A percentile compares a stretch with the other conserved stretches of the same genome.
These are phyloP conservation scores for Penicillium cataractarum DNA, from an alignment of 495 filamentous ascomycete genomes.

Conservation along the genomic window DNA sequence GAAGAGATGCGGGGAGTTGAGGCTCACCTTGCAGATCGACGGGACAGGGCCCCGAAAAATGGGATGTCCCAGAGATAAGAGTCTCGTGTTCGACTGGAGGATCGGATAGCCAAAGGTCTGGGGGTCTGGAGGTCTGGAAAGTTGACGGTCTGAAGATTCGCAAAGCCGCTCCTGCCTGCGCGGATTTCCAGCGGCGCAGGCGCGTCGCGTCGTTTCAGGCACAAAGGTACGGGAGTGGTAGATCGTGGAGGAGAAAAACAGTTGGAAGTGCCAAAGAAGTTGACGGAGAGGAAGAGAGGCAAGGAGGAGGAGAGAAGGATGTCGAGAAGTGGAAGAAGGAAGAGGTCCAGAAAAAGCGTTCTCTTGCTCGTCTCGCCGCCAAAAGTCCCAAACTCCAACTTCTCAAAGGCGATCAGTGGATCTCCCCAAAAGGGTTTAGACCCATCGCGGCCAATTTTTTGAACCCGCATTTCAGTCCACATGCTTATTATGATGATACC, in stretches of 20 bases:
- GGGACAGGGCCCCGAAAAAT: not conserved
- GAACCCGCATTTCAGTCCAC: constrained; percentile 1
- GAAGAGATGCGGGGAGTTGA: not conserved
- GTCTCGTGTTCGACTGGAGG: not conserved
- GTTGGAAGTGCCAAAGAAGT: too few relatives aligned
- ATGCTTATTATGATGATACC: not conserved
- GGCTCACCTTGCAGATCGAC: not conserved
- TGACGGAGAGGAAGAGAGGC: not conserved
- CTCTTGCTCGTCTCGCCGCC: not conserved
- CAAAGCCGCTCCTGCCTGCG: not conserved
- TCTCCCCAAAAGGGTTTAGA: constrained; percentile 11
- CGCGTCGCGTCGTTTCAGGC: constrained; percentile 5
- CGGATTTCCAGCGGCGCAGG: constrained; percentile 2
- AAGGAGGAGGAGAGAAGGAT: not conserved
- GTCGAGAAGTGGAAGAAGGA: not conserved
- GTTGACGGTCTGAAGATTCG: not conserved
- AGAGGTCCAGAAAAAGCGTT: not conserved
- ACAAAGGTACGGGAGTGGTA: not conserved
- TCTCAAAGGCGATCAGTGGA: constrained; percentile 4
- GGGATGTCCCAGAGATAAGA: not conserved
- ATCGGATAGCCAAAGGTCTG: not conserved
- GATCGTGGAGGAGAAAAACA: not conserved
- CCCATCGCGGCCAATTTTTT: constrained; percentile 11
- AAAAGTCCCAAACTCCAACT: not conserved
- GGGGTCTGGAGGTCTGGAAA: not conserved